Evolutionary conservation across 163 green algal species (phyloP).

Genomic region (Scenedesmus sp.): DNA sequence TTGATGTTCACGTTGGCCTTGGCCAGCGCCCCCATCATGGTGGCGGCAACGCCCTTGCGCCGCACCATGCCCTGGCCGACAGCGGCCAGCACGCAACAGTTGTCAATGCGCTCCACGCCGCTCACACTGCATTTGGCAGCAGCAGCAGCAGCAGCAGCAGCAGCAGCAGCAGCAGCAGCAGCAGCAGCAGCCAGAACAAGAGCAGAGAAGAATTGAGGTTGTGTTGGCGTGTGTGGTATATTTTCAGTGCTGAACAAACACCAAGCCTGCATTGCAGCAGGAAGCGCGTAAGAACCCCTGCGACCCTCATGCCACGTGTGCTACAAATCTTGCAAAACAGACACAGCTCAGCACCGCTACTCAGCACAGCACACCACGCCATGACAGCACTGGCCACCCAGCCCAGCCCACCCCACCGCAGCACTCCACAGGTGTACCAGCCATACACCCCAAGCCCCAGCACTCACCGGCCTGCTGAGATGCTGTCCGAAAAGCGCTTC

Average conservation of each 20-base stretch:
- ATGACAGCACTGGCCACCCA: too few relatives aligned
- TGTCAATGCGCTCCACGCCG: slow-evolving; percentile 72
- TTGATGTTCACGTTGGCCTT: slow-evolving; percentile 97
- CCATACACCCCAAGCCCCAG: too few relatives aligned
- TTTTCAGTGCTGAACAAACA: not conserved
- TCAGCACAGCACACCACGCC: too few relatives aligned
- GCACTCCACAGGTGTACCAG: too few relatives aligned
- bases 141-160: not conserved
- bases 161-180: not conserved
- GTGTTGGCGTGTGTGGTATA: not conserved
- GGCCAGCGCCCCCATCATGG: slow-evolving; percentile 92
- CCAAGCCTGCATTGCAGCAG: not conserved
- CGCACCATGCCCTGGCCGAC: slow-evolving; percentile 92
- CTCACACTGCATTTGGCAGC: slow-evolving; percentile 23
- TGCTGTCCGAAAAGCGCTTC: slow-evolving; percentile 80
- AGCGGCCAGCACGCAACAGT: slow-evolving; percentile 96
- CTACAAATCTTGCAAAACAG: not conserved
- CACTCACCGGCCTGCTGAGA: slow-evolving; percentile 73
- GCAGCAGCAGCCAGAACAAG: not conserved
- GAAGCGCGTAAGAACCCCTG: too few relatives aligned
- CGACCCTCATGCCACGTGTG: too few relatives aligned
- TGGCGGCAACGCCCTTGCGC: slow-evolving; percentile 86
- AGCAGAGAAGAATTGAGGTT: not conserved
- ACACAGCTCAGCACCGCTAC: too few relatives aligned
- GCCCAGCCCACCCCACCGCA: too few relatives aligned